A percentile compares a stretch with the other conserved stretches of the same genome.
Conservation (phyloP, 257 asterid genomes). For the Solanum appendiculatum region DNA sequence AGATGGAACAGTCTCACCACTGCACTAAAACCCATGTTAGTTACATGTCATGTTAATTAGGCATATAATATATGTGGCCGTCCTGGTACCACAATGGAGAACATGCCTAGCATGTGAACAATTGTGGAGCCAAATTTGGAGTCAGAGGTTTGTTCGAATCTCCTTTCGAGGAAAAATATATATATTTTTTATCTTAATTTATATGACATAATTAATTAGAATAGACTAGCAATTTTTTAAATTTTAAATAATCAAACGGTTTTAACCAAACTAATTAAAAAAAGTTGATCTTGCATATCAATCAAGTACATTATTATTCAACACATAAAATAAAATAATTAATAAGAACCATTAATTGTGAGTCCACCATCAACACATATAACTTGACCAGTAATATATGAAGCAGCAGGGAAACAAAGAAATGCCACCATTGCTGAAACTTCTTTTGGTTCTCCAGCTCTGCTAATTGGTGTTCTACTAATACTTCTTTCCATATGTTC, state of each 20-base stretch:
- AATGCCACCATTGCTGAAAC: conserved; percentile 22
- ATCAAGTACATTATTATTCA: not conserved
- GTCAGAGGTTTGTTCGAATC: too few relatives aligned
- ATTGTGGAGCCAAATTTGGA: too few relatives aligned
- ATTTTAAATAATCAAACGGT: too few relatives aligned
- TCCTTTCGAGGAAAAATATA: too few relatives aligned
- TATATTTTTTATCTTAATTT: too few relatives aligned
- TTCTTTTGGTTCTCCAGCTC: conserved; percentile 13
- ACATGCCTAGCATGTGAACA: too few relatives aligned
- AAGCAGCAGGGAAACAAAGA: conserved; percentile 24
- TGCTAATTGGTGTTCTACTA: not conserved
- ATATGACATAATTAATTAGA: not conserved
- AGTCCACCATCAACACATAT: conserved; percentile 20
- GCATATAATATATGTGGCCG: not conserved
- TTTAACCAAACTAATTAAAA: not conserved
- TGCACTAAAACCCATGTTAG: not conserved
- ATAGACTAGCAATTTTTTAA: too few relatives aligned
- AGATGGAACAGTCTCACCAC: too few relatives aligned
- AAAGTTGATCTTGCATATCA: not conserved
- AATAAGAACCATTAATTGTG: conserved; percentile 1
- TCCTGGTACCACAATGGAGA: not conserved
- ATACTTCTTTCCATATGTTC: not conserved
- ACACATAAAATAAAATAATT: not conserved
- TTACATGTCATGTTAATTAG: not conserved
- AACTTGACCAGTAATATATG: conserved; percentile 14